Percentiles rank a stretch among this genome's conserved stretches.
phyloP scores from a whole-genome alignment of 2,329 filamentous ascomycete genomes.

The Gyromitra esculenta region DNA sequence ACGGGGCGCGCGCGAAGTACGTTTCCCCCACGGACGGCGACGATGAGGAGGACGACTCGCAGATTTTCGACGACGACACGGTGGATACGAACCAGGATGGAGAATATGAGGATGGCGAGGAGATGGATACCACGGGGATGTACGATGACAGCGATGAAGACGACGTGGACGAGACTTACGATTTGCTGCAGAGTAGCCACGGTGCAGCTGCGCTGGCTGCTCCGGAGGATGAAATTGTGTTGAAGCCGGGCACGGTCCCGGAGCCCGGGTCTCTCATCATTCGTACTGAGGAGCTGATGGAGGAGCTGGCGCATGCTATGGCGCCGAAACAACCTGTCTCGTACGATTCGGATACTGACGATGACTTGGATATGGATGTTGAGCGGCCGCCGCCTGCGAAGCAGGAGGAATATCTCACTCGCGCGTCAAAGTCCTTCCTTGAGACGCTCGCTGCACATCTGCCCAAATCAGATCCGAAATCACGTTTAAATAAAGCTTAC shows the following conservation, averaged over 20 bases:
- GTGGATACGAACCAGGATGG: conserved; percentile 30
- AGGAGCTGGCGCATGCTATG: conserved; percentile 37
- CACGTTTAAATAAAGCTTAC: conserved; percentile 49
- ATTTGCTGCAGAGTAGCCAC: conserved; percentile 16
- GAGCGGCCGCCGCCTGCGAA: conserved; percentile 34
- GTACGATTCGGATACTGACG: conserved; percentile 46
- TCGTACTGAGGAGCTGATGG: conserved; percentile 51
- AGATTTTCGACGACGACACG: conserved; percentile 50
- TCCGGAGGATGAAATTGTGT: conserved; percentile 18
- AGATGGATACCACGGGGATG: conserved; percentile 37
- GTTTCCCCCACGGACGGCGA: conserved; percentile 39
- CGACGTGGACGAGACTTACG: conserved; percentile 36
- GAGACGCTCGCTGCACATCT: conserved; percentile 37
- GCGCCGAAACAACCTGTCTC: conserved; percentile 5
- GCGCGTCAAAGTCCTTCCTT: conserved; percentile 46
- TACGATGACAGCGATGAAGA: conserved; percentile 48
- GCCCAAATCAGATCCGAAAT: conserved; percentile 36
- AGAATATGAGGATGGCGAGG: conserved; percentile 42
- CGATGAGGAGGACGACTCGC: conserved; percentile 20
- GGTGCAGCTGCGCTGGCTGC: neutral
- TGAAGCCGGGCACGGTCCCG: conserved; percentile 33
- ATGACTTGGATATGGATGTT: conserved; percentile 50
- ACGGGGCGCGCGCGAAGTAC: conserved; percentile 24
- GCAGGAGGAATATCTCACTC: conserved; percentile 39
- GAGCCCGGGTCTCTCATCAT: conserved; percentile 51